These are phyloP conservation scores for Penicillium tannophilum DNA, from an alignment of 495 filamentous ascomycete genomes.

Conservation along the genomic window DNA sequence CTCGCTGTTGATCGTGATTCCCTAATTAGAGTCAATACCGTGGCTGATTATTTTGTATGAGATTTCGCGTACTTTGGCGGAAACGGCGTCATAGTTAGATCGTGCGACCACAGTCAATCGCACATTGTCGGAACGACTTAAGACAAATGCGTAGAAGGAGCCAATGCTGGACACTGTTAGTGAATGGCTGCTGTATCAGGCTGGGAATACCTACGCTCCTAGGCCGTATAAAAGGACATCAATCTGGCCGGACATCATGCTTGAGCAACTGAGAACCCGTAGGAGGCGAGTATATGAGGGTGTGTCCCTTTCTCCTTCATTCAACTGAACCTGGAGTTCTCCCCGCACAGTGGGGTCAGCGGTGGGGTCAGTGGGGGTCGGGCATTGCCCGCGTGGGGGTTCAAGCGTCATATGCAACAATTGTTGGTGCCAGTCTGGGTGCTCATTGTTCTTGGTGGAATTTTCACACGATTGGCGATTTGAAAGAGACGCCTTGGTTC, in stretches of 20 bases:
- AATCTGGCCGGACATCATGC: slow-evolving; percentile 31
- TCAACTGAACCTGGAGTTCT: background rate
- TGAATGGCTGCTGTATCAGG: background rate
- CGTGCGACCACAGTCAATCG: slow-evolving; percentile 54
- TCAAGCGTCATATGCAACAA: no score
- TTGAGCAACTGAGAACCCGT: background rate
- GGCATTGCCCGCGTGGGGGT: no score
- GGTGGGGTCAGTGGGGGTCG: background rate
- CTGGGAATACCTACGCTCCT: slow-evolving; percentile 32
- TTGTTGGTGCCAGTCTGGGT: background rate
- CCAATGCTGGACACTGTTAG: slow-evolving; percentile 34
- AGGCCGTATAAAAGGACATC: slow-evolving; percentile 42
- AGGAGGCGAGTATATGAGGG: background rate
- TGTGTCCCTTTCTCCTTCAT: background rate
- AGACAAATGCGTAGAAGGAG: slow-evolving; percentile 52
- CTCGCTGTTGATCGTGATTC: slow-evolving; percentile 46
- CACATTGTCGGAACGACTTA: slow-evolving; percentile 42
- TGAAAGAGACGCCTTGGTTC: no score
- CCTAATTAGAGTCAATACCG: slow-evolving; percentile 23
- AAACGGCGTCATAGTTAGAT: slow-evolving; percentile 54
- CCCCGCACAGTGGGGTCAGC: slow-evolving; percentile 1
- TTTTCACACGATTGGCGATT: no score
- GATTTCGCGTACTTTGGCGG: slow-evolving; percentile 29
- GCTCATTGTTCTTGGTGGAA: no score
- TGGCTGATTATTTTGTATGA: background rate